Conservation (phyloP, 1,284 basidiomycete species). For the Meripilus lineatus region DNA sequence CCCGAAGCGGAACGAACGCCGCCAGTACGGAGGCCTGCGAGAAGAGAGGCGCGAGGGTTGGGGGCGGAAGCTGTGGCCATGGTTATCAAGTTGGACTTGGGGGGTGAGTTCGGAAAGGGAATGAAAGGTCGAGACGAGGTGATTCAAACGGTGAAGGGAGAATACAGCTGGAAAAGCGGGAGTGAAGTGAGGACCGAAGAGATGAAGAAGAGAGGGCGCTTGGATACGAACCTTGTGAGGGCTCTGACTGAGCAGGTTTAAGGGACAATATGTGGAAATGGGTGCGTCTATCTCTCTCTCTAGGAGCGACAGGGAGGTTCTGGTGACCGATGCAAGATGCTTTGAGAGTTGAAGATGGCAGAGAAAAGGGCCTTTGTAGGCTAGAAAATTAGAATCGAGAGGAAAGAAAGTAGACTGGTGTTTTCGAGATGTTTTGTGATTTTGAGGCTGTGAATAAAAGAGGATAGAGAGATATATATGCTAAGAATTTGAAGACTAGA, state of each 20-base stretch:
- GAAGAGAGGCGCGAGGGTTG: constrained; percentile 73
- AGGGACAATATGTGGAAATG: constrained; percentile 14
- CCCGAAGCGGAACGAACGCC: constrained; percentile 70
- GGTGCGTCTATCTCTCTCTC: constrained; percentile 28
- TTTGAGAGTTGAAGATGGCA: constrained; percentile 13
- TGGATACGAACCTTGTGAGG: constrained; percentile 14
- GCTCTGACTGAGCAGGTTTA: constrained; percentile 11
- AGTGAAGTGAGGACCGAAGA: not conserved
- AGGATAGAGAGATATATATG: constrained; percentile 32
- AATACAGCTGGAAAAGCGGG: constrained; percentile 22
- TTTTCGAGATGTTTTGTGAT: constrained; percentile 13
- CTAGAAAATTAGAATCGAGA: constrained; percentile 20
- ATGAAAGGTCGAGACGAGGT: constrained; percentile 13
- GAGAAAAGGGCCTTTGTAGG: constrained; percentile 24
- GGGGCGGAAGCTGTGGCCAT: constrained; percentile 56
- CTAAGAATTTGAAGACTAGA: constrained; percentile 29
- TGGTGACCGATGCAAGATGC: too few relatives aligned
- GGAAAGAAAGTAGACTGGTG: constrained; percentile 16
- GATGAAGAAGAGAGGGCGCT: not conserved
- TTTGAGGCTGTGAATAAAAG: constrained; percentile 15
- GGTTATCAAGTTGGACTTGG: constrained; percentile 27
- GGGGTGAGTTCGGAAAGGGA: constrained; percentile 19
- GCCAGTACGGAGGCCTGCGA: constrained; percentile 80
- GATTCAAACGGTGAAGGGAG: constrained; percentile 16
- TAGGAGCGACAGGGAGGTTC: constrained; percentile 15